phyloP scores from a whole-genome alignment of 495 filamentous ascomycete species.

The Penicillium flavigenum region DNA sequence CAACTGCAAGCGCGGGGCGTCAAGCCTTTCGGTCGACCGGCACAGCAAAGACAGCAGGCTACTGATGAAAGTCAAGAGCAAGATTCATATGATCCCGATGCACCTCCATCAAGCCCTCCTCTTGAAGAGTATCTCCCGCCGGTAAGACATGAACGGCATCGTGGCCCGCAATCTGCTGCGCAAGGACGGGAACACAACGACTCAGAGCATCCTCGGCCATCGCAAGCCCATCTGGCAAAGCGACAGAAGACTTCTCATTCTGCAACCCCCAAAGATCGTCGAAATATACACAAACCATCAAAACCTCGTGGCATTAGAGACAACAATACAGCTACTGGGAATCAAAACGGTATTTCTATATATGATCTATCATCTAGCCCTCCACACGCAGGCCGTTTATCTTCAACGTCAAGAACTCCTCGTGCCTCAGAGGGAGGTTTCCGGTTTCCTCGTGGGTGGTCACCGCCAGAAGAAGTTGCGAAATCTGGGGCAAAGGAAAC shows the following conservation, averaged over 20 bases:
- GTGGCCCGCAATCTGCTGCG: constrained; percentile 2
- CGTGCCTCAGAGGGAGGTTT: constrained; percentile 32
- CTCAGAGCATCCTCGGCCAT: neutral
- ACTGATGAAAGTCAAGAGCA: constrained; percentile 56
- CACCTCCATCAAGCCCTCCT: constrained; percentile 37
- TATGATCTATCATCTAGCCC: constrained; percentile 43
- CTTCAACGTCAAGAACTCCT: constrained; percentile 22
- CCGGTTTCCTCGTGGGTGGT: constrained; percentile 41
- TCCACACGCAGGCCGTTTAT: constrained; percentile 37
- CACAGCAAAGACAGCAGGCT: constrained; percentile 29
- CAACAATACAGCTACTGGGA: constrained; percentile 16
- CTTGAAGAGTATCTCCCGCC: constrained; percentile 25
- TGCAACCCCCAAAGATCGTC: constrained; percentile 12
- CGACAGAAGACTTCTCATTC: constrained; percentile 37
- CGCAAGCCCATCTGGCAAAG: constrained; percentile 23
- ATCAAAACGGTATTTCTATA: constrained; percentile 15
- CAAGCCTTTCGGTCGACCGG: constrained; percentile 26
- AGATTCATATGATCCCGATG: constrained; percentile 29
- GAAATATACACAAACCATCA: constrained; percentile 7
- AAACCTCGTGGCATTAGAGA: constrained; percentile 33
- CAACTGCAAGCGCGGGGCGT: constrained; percentile 60
- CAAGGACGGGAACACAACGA: neutral
- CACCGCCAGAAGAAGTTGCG: constrained; percentile 33
- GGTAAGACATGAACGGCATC: constrained; percentile 13
- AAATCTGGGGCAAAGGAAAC: constrained; percentile 15